Base-by-base conservation (phyloP, 139 green algal species). In the Chlorella sp. region DNA sequence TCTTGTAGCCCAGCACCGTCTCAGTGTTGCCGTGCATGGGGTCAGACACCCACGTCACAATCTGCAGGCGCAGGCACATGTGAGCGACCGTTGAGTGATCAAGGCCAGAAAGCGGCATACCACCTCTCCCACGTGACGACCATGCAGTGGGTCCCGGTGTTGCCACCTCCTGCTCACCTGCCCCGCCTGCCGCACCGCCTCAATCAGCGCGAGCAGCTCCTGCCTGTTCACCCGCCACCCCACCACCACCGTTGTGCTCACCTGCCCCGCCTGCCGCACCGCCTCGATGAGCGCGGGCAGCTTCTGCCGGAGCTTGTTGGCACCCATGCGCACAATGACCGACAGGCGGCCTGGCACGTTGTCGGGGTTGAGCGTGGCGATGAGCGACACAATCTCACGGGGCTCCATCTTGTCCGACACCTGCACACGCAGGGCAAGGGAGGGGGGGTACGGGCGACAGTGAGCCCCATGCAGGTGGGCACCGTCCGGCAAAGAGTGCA, bases 11-110 rank as follows among this genome's bases (percentile, higher is more conserved):
- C 29, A 80, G 80, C 55, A 87, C 77, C 2, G 82, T 90, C 88
- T 99, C 93, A 0, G 93, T 99, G 91, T 99, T 99, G 80, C 95
- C 96, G 80, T 99, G 96, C 92, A 99, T 97, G 71, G 96, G 96
- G 80, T 99, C 96, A 70, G 82, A 96, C 32, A 98, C 88, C 96
- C 96, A 99, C 23, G 91, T 92, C 14, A 99, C 96, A n/a, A n/a
- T n/a, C n/a, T n/a, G n/a, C n/a, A n/a, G n/a, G n/a, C n/a, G n/a
- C n/a, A n/a, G n/a, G n/a, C n/a, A n/a, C n/a, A n/a, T n/a, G n/a
- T n/a, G n/a, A n/a, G n/a, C n/a, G n/a, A n/a, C n/a, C n/a, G n/a
- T n/a, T n/a, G n/a, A n/a, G n/a, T n/a, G n/a, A n/a, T n/a, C n/a
- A n/a, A n/a, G n/a, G n/a, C n/a, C n/a, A n/a, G n/a, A n/a, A n/a